Percentiles rank a stretch among this genome's conserved stretches.
Evolutionary conservation across 441 rosid genomes (phyloP).

Genomic region (Hypseocharis bilobata): DNA sequence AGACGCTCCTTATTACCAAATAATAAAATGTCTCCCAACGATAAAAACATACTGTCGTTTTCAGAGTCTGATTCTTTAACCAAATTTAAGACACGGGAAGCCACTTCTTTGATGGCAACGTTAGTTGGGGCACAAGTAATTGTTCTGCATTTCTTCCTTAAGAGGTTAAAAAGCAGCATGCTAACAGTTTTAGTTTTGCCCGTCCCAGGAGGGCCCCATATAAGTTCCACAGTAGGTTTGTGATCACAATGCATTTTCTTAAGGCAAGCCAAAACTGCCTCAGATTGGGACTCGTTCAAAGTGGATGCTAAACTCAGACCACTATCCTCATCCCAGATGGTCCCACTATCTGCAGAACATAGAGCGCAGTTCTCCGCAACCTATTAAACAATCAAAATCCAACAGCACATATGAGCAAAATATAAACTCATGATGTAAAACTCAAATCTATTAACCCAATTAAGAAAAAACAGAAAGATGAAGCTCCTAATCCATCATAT

Average conservation of each 20-base stretch:
- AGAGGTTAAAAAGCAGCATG: conserved; percentile 31
- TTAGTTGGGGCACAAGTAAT: conserved; percentile 54
- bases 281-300: conserved; percentile 37
- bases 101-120: conserved; percentile 40
- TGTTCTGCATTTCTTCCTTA: conserved; percentile 31
- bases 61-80: conserved; percentile 23
- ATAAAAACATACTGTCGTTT: conserved; percentile 2
- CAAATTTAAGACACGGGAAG: conserved; percentile 33
- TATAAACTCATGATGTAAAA: background rate
- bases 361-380: conserved; percentile 20
- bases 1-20: conserved; percentile 32
- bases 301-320: conserved; percentile 7
- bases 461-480: background rate
- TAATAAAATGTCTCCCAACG: conserved; percentile 32
- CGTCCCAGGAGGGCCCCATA: conserved; percentile 73
- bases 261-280: conserved; percentile 31
- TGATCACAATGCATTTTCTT: conserved; percentile 24
- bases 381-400: conserved; percentile 21
- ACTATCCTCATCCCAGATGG: conserved; percentile 3
- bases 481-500: background rate
- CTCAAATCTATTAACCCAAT: background rate
- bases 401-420: background rate
- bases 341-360: conserved; percentile 6
- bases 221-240: conserved; percentile 32
- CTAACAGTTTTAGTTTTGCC: conserved; percentile 53